A percentile compares a stretch with the other conserved stretches of the same genome.
phyloP scores from a whole-genome alignment of 805 yeast species.

The Sugiyamaella chiloensis region DNA sequence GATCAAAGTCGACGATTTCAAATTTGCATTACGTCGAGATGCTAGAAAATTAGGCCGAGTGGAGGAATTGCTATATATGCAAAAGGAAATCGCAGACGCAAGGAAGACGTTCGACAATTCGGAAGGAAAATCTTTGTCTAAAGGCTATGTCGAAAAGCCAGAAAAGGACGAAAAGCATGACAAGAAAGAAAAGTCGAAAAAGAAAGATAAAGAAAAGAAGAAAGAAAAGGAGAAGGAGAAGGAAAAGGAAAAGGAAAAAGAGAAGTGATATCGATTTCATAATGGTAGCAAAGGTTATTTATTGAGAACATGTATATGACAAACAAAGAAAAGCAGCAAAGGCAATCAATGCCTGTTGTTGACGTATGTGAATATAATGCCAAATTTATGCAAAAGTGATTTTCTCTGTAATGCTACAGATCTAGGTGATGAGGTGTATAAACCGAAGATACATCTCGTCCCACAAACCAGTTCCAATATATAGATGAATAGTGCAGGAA shows the following conservation, averaged over 20 bases:
- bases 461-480: slow-evolving; percentile 75
- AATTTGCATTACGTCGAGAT: slow-evolving; percentile 65
- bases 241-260: background rate
- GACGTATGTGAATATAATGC: background rate
- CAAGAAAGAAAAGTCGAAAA: slow-evolving; percentile 33
- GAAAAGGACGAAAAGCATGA: slow-evolving; percentile 20
- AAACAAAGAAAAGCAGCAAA: no score
- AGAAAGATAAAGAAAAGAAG: slow-evolving; percentile 27
- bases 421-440: slow-evolving; percentile 7
- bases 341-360: background rate
- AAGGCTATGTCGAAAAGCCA: slow-evolving; percentile 28
- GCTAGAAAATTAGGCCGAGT: slow-evolving; percentile 67
- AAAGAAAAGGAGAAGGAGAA: background rate
- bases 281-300: no score
- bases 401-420: slow-evolving; percentile 1
- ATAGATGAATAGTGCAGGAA: slow-evolving; percentile 47
- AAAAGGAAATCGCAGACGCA: slow-evolving; percentile 61
- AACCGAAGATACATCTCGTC: slow-evolving; percentile 38
- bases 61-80: slow-evolving; percentile 57
- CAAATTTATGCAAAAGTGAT: background rate
- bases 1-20: slow-evolving; percentile 68
- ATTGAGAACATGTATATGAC: no score
- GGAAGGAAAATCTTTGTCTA: slow-evolving; percentile 44
- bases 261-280: no score
- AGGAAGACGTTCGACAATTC: slow-evolving; percentile 63